Conservation (phyloP, 208 protist species). For the Naegleria lovaniensis region DNA sequence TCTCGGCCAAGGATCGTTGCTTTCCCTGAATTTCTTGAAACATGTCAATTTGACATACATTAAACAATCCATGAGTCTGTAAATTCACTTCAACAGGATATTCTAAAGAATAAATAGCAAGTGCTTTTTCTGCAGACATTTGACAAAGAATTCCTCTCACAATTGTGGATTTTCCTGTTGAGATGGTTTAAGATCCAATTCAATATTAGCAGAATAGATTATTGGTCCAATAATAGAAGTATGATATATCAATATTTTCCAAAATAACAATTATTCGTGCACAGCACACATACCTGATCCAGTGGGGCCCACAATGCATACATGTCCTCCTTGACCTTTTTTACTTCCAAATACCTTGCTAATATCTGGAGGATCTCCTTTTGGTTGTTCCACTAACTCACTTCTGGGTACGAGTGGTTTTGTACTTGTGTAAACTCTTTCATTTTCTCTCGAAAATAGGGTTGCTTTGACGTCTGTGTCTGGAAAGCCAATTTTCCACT, state of each 20-base stretch:
- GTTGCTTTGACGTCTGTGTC: background rate
- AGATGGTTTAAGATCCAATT: no score
- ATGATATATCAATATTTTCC: no score
- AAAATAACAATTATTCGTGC: background rate
- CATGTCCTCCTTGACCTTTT: background rate
- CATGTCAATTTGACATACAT: slow-evolving; percentile 33
- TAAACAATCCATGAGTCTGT: slow-evolving; percentile 24
- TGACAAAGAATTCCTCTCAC: slow-evolving; percentile 28
- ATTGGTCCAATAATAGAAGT: no score
- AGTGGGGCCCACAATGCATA: background rate
- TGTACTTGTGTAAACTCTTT: slow-evolving; percentile 28
- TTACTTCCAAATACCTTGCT: slow-evolving; percentile 3
- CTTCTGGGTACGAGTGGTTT: background rate
- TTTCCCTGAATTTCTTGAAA: slow-evolving; percentile 29
- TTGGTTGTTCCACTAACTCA: slow-evolving; percentile 20
- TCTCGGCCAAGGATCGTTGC: slow-evolving; percentile 9
- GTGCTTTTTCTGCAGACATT: background rate
- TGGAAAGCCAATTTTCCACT: slow-evolving; percentile 19
- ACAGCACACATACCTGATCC: background rate
- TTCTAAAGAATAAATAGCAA: slow-evolving; percentile 29
- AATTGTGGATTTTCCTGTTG: slow-evolving; percentile 19
- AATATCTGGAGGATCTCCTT: slow-evolving; percentile 29
- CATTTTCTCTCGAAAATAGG: slow-evolving; percentile 17
- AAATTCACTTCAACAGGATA: slow-evolving; percentile 31
- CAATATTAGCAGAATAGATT: no score